Evolutionary conservation across 1,284 basidiomycete genomes (phyloP).

Genomic region (Malassezia dermatis): DNA sequence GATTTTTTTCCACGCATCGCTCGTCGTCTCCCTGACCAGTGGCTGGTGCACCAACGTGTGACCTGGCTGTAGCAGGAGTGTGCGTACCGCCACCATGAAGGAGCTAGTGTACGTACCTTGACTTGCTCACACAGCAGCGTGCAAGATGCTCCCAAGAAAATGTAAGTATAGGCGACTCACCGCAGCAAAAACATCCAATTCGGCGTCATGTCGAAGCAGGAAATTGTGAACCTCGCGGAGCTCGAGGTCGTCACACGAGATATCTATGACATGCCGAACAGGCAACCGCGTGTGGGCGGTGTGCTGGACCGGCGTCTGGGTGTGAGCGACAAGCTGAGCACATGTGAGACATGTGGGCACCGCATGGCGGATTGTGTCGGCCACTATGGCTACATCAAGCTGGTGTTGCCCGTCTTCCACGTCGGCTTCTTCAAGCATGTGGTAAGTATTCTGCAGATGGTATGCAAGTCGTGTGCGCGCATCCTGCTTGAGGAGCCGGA

Average conservation of each 20-base stretch:
- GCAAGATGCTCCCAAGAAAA: conserved; percentile 46
- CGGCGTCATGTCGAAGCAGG: conserved; percentile 46
- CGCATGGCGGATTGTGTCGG: conserved; percentile 90
- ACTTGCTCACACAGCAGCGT: conserved; percentile 6
- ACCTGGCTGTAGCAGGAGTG: background rate
- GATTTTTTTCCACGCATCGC: background rate
- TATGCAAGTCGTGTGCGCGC: conserved; percentile 69
- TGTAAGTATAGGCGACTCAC: conserved; percentile 13
- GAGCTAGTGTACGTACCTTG: conserved; percentile 30
- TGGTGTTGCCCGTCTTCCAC: conserved; percentile 87
- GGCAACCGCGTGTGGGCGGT: conserved; percentile 39
- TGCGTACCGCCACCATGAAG: conserved; percentile 30
- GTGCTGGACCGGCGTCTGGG: conserved; percentile 53
- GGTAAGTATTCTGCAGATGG: conserved; percentile 78
- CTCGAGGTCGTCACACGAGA: conserved; percentile 42
- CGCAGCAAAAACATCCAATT: conserved; percentile 47
- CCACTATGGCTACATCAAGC: conserved; percentile 65
- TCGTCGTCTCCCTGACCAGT: background rate
- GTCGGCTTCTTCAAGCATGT: conserved; percentile 96
- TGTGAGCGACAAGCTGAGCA: conserved; percentile 81
- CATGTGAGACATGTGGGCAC: conserved; percentile 89
- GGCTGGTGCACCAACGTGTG: background rate
- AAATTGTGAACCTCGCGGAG: conserved; percentile 46
- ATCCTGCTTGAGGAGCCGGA: conserved; percentile 84
- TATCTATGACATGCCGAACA: conserved; percentile 39